phyloP scores from a whole-genome alignment of 306 rosid species.

The Begonia fuchsioides region DNA sequence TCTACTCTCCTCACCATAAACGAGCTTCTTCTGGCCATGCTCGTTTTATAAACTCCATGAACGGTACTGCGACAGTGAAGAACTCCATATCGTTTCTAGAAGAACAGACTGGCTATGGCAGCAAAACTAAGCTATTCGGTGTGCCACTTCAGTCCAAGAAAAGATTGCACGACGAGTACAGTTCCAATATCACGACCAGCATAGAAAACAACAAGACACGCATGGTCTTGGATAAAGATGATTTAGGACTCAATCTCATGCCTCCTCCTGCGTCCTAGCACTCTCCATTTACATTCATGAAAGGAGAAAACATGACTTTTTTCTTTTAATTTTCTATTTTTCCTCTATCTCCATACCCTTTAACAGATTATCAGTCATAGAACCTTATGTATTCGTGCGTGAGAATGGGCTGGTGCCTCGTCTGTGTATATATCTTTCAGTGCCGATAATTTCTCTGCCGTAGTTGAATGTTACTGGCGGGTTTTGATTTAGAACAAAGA shows the following conservation, averaged over 20 bases:
- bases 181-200: slow-evolving; percentile 13
- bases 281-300: neutral
- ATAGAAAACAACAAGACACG: slow-evolving; percentile 42
- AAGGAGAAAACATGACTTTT: neutral
- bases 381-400: too few relatives aligned
- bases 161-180: slow-evolving; percentile 78
- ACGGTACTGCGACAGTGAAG: slow-evolving; percentile 27
- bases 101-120: slow-evolving; percentile 19
- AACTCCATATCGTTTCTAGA: slow-evolving; percentile 56
- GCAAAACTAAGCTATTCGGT: slow-evolving; percentile 88
- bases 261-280: slow-evolving; percentile 72
- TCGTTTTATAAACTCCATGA: slow-evolving; percentile 15
- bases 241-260: slow-evolving; percentile 87
- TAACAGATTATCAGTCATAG: slow-evolving; percentile 1
- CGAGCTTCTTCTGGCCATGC: slow-evolving; percentile 16
- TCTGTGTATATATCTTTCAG: slow-evolving; percentile 46
- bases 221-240: slow-evolving; percentile 65
- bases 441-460: slow-evolving; percentile 27
- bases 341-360: slow-evolving; percentile 20
- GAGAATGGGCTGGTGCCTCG: slow-evolving; percentile 43
- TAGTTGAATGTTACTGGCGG: slow-evolving; percentile 37
- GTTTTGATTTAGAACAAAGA: slow-evolving; percentile 42
- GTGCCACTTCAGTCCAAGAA: slow-evolving; percentile 85
- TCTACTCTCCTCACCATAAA: slow-evolving; percentile 31
- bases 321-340: neutral